Conservation (phyloP, 2,329 filamentous ascomycete genomes). For the Aquanectria penicillioides region DNA sequence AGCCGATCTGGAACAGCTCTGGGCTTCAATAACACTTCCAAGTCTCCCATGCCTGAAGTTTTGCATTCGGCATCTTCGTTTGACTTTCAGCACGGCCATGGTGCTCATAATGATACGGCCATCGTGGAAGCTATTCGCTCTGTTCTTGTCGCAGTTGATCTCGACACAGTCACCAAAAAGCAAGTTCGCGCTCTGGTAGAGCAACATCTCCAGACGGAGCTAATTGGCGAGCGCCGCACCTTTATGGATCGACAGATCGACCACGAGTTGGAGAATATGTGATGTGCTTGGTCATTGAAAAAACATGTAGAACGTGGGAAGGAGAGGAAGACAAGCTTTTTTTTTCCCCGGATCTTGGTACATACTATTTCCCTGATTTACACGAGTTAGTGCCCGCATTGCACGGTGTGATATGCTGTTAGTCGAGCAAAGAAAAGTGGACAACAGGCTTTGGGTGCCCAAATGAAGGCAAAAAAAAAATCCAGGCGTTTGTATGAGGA, state of each 20-base stretch:
- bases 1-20: conserved; percentile 52
- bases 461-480: too few relatives aligned
- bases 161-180: conserved; percentile 97
- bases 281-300: not conserved
- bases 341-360: too few relatives aligned
- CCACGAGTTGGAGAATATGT: conserved; percentile 93
- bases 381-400: too few relatives aligned
- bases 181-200: conserved; percentile 91
- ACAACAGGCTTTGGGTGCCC: too few relatives aligned
- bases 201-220: conserved; percentile 89
- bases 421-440: too few relatives aligned
- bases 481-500: too few relatives aligned
- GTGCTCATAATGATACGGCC: conserved; percentile 78
- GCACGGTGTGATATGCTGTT: too few relatives aligned
- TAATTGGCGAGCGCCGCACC: conserved; percentile 83
- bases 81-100: conserved; percentile 67
- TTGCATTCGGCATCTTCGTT: conserved; percentile 53
- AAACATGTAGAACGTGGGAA: too few relatives aligned
- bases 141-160: conserved; percentile 88
- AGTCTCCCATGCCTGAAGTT: conserved; percentile 62
- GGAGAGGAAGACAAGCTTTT: too few relatives aligned
- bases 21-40: not conserved
- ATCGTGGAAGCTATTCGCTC: conserved; percentile 89
- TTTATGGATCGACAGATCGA: conserved; percentile 96
- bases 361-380: too few relatives aligned